Base-by-base conservation (phyloP, 495 filamentous ascomycete genomes). In the Clohesyomyces aquaticus region DNA sequence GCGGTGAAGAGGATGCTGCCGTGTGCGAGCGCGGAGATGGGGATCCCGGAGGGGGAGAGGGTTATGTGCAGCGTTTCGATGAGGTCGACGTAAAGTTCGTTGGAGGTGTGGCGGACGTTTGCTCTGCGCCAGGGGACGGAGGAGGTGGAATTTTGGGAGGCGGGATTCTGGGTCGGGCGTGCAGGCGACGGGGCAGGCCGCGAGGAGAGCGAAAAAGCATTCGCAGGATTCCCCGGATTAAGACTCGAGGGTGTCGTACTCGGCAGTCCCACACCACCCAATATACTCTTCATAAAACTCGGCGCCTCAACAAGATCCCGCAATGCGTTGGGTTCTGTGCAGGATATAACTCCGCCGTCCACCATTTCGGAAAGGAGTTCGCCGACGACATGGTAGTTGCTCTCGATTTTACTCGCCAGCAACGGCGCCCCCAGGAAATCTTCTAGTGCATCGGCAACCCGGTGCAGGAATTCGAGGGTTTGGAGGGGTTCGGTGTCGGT, bases 61-160 rank as follows among this genome's bases (percentile, higher is more conserved):
- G 86, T 94, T 3, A 96, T 89, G 0, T 85, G 85, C 0, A 99
- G 82, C 3, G 90, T 89, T 78, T 99, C 94, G 46, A 99, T 83
- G 1, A 99, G 83, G 74, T 99, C 94, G 42, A 96, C 94, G 74
- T 99, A 98, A 32, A 99, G 83, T 75, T 98, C 93, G 76, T 97
- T 98, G 50, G 89, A 93, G 4, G 93, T 98, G 74, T 99, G 95
- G 9, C 91, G 86, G 57, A 99, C 94, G 70, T 94, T 95, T 35
- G 91, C 83, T 28, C 91, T 83, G 48, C 94, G 85, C 94, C 94
- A 99, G 4, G 92, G 92, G 54, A 90, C 87, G 42, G 74, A 74
- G 32, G 73, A 76, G 29, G 77, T 68, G 27, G 75, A 69, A 0
- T 78, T 28, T n/a, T n/a, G n/a, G n/a, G n/a, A n/a, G n/a, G n/a